A percentile compares a stretch with the other conserved stretches of the same genome.
phyloP scores from a whole-genome alignment of 768 basidiomycete species.

The Mycena indigotica region DNA sequence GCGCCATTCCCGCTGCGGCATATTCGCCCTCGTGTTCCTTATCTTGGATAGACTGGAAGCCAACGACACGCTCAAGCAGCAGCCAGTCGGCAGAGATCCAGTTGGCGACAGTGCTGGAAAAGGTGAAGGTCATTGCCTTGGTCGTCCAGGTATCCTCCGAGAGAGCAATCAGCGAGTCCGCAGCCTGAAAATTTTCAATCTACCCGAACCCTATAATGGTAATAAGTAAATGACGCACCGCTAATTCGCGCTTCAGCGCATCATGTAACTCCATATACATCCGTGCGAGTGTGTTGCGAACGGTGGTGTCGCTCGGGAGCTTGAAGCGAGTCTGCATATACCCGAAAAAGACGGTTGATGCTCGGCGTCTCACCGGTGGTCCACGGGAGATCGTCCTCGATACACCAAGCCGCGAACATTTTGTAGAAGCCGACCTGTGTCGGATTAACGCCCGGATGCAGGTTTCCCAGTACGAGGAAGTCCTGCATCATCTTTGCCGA shows the following conservation, averaged over 20 bases:
- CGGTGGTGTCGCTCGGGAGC: no score
- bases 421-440: conserved; percentile 31
- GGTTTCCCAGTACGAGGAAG: conserved; percentile 34
- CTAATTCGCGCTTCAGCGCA: no score
- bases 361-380: no score
- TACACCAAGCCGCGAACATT: conserved; percentile 35
- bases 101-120: conserved; percentile 31
- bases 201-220: background rate
- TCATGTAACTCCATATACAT: no score
- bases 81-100: conserved; percentile 34
- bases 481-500: conserved; percentile 29
- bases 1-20: conserved; percentile 32
- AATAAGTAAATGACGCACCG: background rate
- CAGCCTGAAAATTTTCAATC: no score
- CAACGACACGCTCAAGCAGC: conserved; percentile 33
- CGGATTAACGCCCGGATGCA: conserved; percentile 30
- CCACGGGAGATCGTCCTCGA: no score
- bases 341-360: no score
- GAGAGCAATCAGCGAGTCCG: conserved; percentile 29
- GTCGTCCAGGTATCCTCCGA: conserved; percentile 36
- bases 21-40: conserved; percentile 37
- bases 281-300: no score
- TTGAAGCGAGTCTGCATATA: no score
- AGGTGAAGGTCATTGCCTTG: conserved; percentile 33
- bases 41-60: conserved; percentile 33